These are phyloP conservation scores for Saccharomycopsis fibuligera DNA, from an alignment of 805 yeast species.

Conservation along the genomic window DNA sequence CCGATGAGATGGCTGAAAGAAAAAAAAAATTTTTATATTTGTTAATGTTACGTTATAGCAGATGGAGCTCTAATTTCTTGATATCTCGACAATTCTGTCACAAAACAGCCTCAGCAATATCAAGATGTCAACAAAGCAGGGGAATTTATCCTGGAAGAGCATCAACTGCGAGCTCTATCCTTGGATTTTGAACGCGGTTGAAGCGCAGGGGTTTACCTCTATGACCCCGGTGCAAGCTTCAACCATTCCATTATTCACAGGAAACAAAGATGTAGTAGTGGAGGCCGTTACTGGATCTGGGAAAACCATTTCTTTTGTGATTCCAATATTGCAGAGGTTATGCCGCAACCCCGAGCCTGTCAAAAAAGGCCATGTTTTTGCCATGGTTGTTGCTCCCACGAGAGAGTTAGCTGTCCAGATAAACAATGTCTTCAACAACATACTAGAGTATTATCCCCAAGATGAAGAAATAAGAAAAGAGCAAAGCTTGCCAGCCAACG, in stretches of 20 bases:
- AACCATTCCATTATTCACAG: conserved; percentile 75
- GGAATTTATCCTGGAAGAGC: conserved; percentile 12
- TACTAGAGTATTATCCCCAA: conserved; percentile 55
- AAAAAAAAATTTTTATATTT: not conserved
- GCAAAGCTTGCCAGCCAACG: conserved; percentile 20
- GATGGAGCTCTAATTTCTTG: no score
- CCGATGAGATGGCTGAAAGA: not conserved
- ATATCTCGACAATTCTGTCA: no score
- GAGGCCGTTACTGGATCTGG: conserved; percentile 98
- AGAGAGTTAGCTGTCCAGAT: conserved; percentile 69
- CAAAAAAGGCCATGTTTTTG: conserved; percentile 62
- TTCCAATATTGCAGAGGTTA: conserved; percentile 74
- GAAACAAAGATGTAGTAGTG: conserved; percentile 90
- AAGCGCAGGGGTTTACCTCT: conserved; percentile 63
- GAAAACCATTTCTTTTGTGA: conserved; percentile 85
- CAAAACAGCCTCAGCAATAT: no score
- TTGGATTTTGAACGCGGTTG: conserved; percentile 43
- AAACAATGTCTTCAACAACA: conserved; percentile 51
- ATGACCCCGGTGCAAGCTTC: conserved; percentile 99
- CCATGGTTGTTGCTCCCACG: conserved; percentile 63
- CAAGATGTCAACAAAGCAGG: conserved; percentile 4
- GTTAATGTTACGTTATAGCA: not conserved
- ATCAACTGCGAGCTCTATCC: conserved; percentile 11
- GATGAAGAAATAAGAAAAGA: conserved; percentile 25
- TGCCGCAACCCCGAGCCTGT: conserved; percentile 26